Base-by-base conservation (phyloP, 75 land plant genomes). In the Cryptomeria japonica region DNA sequence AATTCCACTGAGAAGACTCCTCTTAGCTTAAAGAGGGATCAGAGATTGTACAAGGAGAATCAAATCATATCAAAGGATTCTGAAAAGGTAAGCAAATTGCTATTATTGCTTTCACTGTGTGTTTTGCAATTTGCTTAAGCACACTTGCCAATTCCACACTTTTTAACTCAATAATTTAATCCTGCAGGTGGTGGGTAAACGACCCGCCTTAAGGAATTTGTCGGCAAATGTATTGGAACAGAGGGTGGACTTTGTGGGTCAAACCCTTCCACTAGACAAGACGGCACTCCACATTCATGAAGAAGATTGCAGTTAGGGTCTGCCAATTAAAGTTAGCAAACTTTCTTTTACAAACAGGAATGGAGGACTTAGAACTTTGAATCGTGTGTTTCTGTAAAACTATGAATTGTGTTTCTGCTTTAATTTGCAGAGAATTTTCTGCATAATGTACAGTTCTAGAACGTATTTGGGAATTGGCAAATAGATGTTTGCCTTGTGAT, bases 161-260 rank as follows among this genome's bases (percentile, higher is more conserved):
- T 12, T 31, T 73, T 73, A 12, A 25, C 84, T 82, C 51, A 44
- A n/a, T 46, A 49, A 82, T 28, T 82, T 82, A 28, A 7, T n/a
- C n/a, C 15, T 82, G 31, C 84, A 82, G 84, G 47, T 44, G 31
- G 2, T 82, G 49, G 41, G 32, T 11, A 82, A 82, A 46, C 47
- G 84, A 82, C 49, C 49, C n/a, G 84, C 84, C 41, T 46, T 82
- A 25, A 11, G n/a, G 51, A 82, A 82, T 46, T 82, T 82, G 84
- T 82, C 84, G 25, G n/a, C 32, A 25, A 82, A 82, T 82, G 51
- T 41, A 82, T 47, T 80, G 49, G 83, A 80, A 28, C 47, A 80
- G 47, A 80, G 83, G 83, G 46, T 39, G 22, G 82, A 79, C 39
- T 77, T 37, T 3, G 80, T 77, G 37, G 80, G 80, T 37, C 41